Base-by-base conservation (phyloP, 2,329 filamentous ascomycete genomes). In the Macrophomina pseudophaseolina region DNA sequence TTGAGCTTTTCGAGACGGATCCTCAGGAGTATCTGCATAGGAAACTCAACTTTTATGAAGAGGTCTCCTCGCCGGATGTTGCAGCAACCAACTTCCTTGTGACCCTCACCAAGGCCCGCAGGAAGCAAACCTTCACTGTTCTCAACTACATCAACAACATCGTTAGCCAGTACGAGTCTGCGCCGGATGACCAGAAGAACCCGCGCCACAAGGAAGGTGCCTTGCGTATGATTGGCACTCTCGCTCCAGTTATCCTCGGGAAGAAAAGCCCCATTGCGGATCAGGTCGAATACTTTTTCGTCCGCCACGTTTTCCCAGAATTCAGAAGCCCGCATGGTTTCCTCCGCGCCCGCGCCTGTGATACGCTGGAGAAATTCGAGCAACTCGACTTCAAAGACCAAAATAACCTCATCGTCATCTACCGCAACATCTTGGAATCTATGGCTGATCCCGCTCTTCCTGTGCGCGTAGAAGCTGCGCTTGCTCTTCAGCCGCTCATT, bases 181-280 rank as follows among this genome's bases (percentile, higher is more conserved):
- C 92, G 0, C 87, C 93, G 7, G 93, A 94, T 58, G 91, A 91
- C 69, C 90, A 95, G 82, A 98, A 97, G 86, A 92, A 94, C 78
- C 92, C 96, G 67, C 86, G 96, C 64, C 93, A 95, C 77, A 99
- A 99, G 84, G 95, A 99, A 79, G 95, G 95, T 74, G 95, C 95
- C 56, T 80, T 99, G 75, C 88, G 95, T 69, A 98, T 99, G 93
- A 98, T 99, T 75, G 95, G 94, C 32, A 97, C 94, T 0, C 83
- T 99, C 54, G 92, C 95, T 0, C 92, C 93, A 38, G 94, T 99
- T 63, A 96, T 99, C 58, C 85, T 99, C 42, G 93, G 93, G 72
- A 99, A 98, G 86, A 98, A 98, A 86, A 97, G 94, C 75, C 95
- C 95, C 1, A 97, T 99, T 71, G 95, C 94, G 42, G 91, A 97